Percentiles rank a stretch among this genome's conserved stretches.
Evolutionary conservation across 2,329 filamentous ascomycete species (phyloP).

Genomic region (Xylaria sp.): DNA sequence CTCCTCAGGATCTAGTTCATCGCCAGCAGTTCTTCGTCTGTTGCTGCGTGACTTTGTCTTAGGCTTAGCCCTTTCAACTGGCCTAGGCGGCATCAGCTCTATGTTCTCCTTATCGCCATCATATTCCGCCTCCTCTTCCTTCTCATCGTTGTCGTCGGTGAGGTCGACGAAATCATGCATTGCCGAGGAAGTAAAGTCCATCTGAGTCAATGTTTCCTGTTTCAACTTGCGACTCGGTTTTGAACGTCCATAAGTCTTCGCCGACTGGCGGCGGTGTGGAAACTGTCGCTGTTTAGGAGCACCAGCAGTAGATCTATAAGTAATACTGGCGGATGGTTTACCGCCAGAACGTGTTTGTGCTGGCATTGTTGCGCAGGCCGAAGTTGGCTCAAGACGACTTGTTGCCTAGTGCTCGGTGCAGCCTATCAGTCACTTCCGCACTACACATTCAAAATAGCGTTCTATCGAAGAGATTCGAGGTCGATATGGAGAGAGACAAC

Average conservation of each 20-base stretch:
- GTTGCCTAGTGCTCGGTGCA: conserved; percentile 3
- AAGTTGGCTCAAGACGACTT: conserved; percentile 8
- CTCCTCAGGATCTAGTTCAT: conserved; percentile 38
- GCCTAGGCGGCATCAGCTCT: conserved; percentile 25
- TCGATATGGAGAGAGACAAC: not conserved
- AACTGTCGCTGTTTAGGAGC: conserved; percentile 45
- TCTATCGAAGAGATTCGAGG: not conserved
- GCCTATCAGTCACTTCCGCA: conserved; percentile 3
- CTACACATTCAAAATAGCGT: not conserved
- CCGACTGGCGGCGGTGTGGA: conserved; percentile 39
- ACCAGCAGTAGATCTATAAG: conserved; percentile 43
- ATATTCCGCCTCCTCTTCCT: conserved; percentile 19
- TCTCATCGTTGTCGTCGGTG: conserved; percentile 38
- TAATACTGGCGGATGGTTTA: conserved; percentile 34
- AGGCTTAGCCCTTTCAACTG: conserved; percentile 26
- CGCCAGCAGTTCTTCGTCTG: conserved; percentile 47
- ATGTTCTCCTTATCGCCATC: conserved; percentile 30
- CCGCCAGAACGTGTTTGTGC: conserved; percentile 40
- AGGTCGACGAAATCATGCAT: conserved; percentile 36
- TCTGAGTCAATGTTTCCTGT: conserved; percentile 48
- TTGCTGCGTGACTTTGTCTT: conserved; percentile 37
- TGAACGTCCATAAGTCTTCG: conserved; percentile 44
- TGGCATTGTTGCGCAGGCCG: conserved; percentile 39
- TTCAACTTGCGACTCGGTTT: conserved; percentile 34
- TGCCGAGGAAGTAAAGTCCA: conserved; percentile 44